These are phyloP conservation scores for Emergomyces pasteurianus DNA, from an alignment of 2,329 filamentous ascomycete genomes.

Conservation along the genomic window DNA sequence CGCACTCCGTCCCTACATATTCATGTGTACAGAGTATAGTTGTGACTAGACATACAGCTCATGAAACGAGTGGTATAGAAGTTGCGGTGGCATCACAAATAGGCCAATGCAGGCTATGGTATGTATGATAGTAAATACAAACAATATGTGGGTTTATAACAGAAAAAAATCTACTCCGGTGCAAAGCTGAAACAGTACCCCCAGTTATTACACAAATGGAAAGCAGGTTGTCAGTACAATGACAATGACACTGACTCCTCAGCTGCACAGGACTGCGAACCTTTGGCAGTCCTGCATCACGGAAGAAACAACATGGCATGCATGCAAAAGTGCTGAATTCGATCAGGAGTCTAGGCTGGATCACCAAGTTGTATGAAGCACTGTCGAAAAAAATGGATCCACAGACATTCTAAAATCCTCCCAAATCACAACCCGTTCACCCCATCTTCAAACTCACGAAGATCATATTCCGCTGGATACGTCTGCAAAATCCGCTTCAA, in stretches of 20 bases:
- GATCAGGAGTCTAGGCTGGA: not conserved
- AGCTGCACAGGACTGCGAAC: too few relatives aligned
- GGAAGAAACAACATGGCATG: not conserved
- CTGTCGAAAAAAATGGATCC: not conserved
- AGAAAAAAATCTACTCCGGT: not conserved
- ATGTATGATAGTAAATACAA: not conserved
- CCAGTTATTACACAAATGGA: not conserved
- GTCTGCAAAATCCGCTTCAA: conserved; percentile 65
- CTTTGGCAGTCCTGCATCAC: not conserved
- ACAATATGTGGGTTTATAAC: not conserved
- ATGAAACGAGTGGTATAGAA: not conserved
- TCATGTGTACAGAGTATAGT: too few relatives aligned
- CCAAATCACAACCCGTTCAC: conserved; percentile 45
- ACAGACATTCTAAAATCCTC: not conserved
- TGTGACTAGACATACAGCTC: not conserved
- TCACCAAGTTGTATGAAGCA: not conserved
- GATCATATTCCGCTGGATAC: conserved; percentile 88
- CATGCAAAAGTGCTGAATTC: not conserved
- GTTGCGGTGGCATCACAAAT: not conserved
- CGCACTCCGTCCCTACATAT: too few relatives aligned
- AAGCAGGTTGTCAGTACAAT: not conserved
- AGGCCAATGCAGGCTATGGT: not conserved
- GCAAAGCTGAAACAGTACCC: not conserved
- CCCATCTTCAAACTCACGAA: conserved; percentile 63
- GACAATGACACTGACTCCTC: not conserved